Conservation (phyloP, 2,329 filamentous ascomycete species). For the Colletotrichum falcatum region DNA sequence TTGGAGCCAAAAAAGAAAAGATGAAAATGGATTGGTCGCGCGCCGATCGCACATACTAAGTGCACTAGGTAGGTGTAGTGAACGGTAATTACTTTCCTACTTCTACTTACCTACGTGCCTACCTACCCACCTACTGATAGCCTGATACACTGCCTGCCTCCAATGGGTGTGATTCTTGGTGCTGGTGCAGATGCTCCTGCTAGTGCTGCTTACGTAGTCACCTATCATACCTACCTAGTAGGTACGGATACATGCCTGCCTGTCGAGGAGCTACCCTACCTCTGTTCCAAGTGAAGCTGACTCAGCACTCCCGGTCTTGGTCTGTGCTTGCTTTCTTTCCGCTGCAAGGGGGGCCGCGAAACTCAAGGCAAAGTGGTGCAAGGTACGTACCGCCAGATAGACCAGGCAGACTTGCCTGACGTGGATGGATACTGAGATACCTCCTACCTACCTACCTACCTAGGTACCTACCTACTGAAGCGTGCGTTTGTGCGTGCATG, state of each 20-base stretch:
- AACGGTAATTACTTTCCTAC: too few relatives aligned
- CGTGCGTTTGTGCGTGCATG: not conserved
- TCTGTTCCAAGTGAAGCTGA: conserved; percentile 19
- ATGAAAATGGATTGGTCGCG: conserved; percentile 39
- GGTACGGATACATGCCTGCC: too few relatives aligned
- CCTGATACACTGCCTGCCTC: too few relatives aligned
- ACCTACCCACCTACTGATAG: too few relatives aligned
- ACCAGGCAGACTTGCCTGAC: conserved; percentile 59
- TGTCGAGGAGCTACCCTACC: too few relatives aligned
- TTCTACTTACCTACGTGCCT: not conserved
- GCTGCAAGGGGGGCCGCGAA: not conserved
- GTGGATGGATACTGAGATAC: conserved; percentile 46
- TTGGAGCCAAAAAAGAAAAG: conserved; percentile 39
- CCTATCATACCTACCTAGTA: too few relatives aligned
- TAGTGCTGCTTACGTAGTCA: too few relatives aligned
- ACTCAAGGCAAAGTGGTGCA: conserved; percentile 3
- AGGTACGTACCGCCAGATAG: conserved; percentile 43
- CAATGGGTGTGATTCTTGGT: not conserved
- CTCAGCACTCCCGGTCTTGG: not conserved
- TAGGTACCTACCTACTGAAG: too few relatives aligned
- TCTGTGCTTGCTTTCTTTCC: conserved; percentile 1
- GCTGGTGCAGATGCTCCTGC: too few relatives aligned
- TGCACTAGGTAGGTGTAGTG: too few relatives aligned
- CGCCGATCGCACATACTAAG: conserved; percentile 28
- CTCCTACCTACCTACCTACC: too few relatives aligned